These are phyloP conservation scores for Phaeodactylum tricornutum DNA, from an alignment of 108 stramenopile species.

Conservation along the genomic window DNA sequence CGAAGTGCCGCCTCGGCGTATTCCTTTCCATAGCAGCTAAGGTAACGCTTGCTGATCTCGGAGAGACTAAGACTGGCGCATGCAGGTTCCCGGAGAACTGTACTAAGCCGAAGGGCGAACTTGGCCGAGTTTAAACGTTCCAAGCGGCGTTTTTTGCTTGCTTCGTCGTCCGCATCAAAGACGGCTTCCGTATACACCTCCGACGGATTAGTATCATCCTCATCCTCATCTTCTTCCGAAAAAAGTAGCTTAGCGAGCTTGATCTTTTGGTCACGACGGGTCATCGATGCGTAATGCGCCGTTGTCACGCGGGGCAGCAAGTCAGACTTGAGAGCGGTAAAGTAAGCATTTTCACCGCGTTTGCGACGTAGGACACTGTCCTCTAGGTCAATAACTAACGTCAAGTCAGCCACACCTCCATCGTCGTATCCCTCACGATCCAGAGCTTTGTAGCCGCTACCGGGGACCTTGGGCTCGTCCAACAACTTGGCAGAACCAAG, in stretches of 20 bases:
- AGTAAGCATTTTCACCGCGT: conserved; percentile 79
- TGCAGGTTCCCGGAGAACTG: conserved; percentile 73
- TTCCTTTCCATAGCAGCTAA: conserved; percentile 56
- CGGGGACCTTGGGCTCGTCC: conserved; percentile 68
- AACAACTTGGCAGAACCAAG: conserved; percentile 72
- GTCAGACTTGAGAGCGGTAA: conserved; percentile 66
- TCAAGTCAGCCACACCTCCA: conserved; percentile 85
- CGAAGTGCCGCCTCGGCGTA: conserved; percentile 76
- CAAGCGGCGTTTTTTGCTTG: conserved; percentile 40
- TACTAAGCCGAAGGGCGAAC: conserved; percentile 59
- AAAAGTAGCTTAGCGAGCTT: conserved; percentile 79
- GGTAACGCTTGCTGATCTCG: conserved; percentile 80
- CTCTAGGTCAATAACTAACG: conserved; percentile 79
- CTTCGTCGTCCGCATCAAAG: conserved; percentile 51
- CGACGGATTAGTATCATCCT: conserved; percentile 71
- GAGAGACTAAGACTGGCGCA: conserved; percentile 77
- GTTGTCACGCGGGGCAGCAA: conserved; percentile 67
- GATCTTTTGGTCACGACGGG: conserved; percentile 81
- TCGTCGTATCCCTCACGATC: conserved; percentile 78
- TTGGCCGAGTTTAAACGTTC: conserved; percentile 64
- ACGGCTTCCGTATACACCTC: conserved; percentile 67
- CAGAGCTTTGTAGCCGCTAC: conserved; percentile 73
- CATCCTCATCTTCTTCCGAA: conserved; percentile 68
- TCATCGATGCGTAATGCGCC: conserved; percentile 60
- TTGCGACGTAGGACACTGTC: conserved; percentile 74